These are phyloP conservation scores for Botrytis porri DNA, from an alignment of 2,329 filamentous ascomycete species.

Conservation along the genomic window DNA sequence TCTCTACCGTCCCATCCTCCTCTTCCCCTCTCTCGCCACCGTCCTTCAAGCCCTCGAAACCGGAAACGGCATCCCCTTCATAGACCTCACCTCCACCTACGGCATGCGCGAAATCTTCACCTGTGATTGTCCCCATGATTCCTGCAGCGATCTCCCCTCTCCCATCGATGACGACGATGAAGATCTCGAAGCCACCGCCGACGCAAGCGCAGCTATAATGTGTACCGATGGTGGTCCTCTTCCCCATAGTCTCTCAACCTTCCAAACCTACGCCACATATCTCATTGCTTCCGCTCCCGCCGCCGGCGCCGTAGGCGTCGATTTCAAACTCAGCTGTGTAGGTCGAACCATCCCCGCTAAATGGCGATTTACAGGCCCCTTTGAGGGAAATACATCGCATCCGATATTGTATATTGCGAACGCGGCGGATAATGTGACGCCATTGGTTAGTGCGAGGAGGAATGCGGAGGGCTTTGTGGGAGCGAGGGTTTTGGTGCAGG, in stretches of 20 bases:
- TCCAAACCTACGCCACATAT: slow-evolving; percentile 28
- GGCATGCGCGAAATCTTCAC: slow-evolving; percentile 23
- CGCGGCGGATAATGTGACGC: slow-evolving; percentile 40
- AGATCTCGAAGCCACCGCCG: slow-evolving; percentile 27
- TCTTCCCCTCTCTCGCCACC: slow-evolving; percentile 34
- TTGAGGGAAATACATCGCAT: slow-evolving; percentile 37
- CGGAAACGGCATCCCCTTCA: slow-evolving; percentile 46
- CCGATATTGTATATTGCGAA: slow-evolving; percentile 42
- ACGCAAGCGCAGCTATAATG: slow-evolving; percentile 33
- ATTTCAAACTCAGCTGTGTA: slow-evolving; percentile 18
- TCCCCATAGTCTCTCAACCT: slow-evolving; percentile 29
- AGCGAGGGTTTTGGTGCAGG: slow-evolving; percentile 48
- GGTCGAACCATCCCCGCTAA: slow-evolving; percentile 38
- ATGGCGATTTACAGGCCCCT: slow-evolving; percentile 37
- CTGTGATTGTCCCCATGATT: slow-evolving; percentile 5
- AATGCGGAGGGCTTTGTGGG: slow-evolving; percentile 43
- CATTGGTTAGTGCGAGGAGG: slow-evolving; percentile 36
- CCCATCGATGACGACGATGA: slow-evolving; percentile 6
- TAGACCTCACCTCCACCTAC: slow-evolving; percentile 20
- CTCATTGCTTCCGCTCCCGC: slow-evolving; percentile 40
- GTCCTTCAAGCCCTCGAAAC: slow-evolving; percentile 33
- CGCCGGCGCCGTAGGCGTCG: slow-evolving; percentile 42
- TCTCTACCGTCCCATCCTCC: slow-evolving; percentile 35
- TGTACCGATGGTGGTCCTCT: slow-evolving; percentile 33
- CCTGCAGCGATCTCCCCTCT: neutral